Evolutionary conservation across 2,329 filamentous ascomycete genomes (phyloP).

Genomic region (Cephalotrichum gorgonifer): DNA sequence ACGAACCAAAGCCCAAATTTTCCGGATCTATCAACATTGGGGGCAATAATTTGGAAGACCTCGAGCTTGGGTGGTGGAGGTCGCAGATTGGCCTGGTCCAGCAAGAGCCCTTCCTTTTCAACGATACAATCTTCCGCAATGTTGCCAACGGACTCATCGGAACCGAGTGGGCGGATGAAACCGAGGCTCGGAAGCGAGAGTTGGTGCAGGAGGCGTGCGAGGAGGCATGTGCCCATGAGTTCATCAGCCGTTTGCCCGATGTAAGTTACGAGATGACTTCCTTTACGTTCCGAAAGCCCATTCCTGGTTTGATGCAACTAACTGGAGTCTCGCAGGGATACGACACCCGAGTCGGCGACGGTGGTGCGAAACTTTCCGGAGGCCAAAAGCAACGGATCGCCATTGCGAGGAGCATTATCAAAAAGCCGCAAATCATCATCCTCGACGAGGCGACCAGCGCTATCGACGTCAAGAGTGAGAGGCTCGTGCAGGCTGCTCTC

Average conservation of each 20-base stretch:
- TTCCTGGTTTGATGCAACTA: no score
- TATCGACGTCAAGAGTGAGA: constrained; percentile 42
- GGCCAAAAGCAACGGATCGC: constrained; percentile 75
- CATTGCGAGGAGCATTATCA: constrained; percentile 65
- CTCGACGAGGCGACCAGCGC: constrained; percentile 71
- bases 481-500: constrained; percentile 54
- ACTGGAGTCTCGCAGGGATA: no score
- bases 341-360: constrained; percentile 64
- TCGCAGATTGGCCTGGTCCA: constrained; percentile 38
- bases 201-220: constrained; percentile 54
- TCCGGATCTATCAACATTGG: constrained; percentile 9
- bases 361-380: constrained; percentile 66
- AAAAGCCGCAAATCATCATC: constrained; percentile 60
- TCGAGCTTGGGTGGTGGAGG: constrained; percentile 28
- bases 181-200: constrained; percentile 28
- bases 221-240: constrained; percentile 61
- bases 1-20: not conserved
- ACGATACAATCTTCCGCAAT: constrained; percentile 43
- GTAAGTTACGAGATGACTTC: constrained; percentile 20
- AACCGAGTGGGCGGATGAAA: constrained; percentile 36
- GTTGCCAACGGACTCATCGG: constrained; percentile 49
- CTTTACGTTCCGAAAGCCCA: constrained; percentile 2
- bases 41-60: constrained; percentile 9
- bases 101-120: constrained; percentile 43
- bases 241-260: constrained; percentile 52